Evolutionary conservation across 192 early-diverging fungal genomes (phyloP).

Genomic region (Radiomyces spectabilis): DNA sequence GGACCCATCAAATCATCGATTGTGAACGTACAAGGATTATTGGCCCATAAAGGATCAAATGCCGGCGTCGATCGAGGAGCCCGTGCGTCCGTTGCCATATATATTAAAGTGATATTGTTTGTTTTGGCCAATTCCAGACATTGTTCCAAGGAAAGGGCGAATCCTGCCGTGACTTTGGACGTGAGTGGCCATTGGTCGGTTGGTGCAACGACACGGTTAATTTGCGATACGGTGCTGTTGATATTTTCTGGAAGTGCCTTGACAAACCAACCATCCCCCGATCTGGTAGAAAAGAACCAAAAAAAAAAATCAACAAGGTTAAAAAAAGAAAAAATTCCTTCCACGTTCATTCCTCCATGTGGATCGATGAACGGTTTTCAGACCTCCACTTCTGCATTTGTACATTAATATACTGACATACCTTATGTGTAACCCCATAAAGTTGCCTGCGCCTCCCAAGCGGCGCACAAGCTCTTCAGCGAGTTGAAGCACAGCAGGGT

Average conservation of each 20-base stretch:
- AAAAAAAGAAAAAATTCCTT: neutral
- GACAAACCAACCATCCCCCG: conserved; percentile 23
- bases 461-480: conserved; percentile 10
- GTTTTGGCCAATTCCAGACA: conserved; percentile 4
- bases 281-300: conserved; percentile 16
- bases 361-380: too few species aligned
- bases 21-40: conserved; percentile 39
- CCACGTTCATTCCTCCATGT: too few species aligned
- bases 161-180: neutral
- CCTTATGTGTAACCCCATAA: conserved; percentile 30
- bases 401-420: neutral
- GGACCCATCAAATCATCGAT: conserved; percentile 26
- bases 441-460: conserved; percentile 21
- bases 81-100: conserved; percentile 42
- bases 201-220: neutral
- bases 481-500: conserved; percentile 16
- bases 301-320: too few species aligned
- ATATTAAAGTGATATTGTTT: conserved; percentile 24
- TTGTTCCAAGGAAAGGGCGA: neutral
- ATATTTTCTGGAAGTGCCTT: conserved; percentile 20
- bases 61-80: conserved; percentile 27
- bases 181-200: neutral
- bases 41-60: conserved; percentile 29
- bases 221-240: conserved; percentile 6
- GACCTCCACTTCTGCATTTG: too few species aligned